phyloP scores from a whole-genome alignment of 2,329 filamentous ascomycete species.

The Ophiognomonia clavigignenti-juglandacearum region DNA sequence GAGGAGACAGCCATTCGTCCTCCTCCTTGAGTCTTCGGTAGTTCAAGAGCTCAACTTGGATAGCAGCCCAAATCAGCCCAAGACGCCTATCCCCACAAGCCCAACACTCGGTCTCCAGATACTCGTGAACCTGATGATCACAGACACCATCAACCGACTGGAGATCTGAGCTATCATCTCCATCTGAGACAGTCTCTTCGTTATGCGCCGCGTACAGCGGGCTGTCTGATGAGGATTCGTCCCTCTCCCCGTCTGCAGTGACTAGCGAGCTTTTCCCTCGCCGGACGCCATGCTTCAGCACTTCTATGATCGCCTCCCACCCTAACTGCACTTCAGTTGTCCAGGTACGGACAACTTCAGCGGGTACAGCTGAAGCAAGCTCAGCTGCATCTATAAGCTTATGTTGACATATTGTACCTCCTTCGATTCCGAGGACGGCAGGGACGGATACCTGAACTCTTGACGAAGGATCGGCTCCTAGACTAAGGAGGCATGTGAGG shows the following conservation, averaged over 20 bases:
- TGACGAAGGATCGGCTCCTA: too few relatives aligned
- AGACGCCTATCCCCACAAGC: not conserved
- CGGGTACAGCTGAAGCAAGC: too few relatives aligned
- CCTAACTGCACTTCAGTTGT: too few relatives aligned
- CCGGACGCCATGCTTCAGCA: not conserved
- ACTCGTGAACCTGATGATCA: not conserved
- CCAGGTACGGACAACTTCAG: too few relatives aligned
- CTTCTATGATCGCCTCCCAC: not conserved
- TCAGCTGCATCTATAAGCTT: too few relatives aligned
- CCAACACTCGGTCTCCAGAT: not conserved
- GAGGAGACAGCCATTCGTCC: not conserved
- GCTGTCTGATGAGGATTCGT: not conserved
- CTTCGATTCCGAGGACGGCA: too few relatives aligned
- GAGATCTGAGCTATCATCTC: not conserved
- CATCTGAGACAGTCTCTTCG: not conserved
- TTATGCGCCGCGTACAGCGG: too few relatives aligned
- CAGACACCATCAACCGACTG: not conserved
- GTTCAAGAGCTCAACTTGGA: not conserved
- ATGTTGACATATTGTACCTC: too few relatives aligned
- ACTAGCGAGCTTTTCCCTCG: not conserved
- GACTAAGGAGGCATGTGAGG: too few relatives aligned
- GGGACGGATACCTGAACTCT: too few relatives aligned
- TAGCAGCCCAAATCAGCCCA: conserved; percentile 1
- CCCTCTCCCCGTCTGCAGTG: fast-evolving
- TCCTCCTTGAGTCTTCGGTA: not conserved